phyloP scores from a whole-genome alignment of 495 filamentous ascomycete species.

The Cercophora newfieldiana region DNA sequence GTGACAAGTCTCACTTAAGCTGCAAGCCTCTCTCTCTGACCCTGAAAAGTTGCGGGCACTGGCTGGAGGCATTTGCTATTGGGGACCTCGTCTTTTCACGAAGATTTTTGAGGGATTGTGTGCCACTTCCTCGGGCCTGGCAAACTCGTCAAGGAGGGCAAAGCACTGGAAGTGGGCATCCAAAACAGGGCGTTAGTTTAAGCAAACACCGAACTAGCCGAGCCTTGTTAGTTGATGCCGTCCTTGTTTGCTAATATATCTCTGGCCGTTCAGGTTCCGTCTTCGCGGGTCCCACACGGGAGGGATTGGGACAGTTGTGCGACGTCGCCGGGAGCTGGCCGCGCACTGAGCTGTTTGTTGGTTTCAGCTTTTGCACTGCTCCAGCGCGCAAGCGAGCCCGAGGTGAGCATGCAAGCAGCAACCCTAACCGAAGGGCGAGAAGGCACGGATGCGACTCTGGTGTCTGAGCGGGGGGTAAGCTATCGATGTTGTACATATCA shows the following conservation, averaged over 20 bases:
- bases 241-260: constrained; percentile 5
- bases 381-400: constrained; percentile 3
- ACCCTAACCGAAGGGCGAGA: background rate
- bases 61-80: too few relatives aligned
- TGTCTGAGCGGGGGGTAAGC: background rate
- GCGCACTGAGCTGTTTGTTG: too few relatives aligned
- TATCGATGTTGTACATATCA: background rate
- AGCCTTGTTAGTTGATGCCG: background rate
- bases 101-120: too few relatives aligned
- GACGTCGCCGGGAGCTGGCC: background rate
- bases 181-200: background rate
- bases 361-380: constrained; percentile 2
- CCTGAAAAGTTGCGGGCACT: too few relatives aligned
- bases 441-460: background rate
- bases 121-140: too few relatives aligned
- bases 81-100: too few relatives aligned
- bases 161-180: too few relatives aligned
- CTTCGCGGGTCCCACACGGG: background rate
- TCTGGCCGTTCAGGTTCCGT: background rate
- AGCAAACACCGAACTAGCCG: background rate
- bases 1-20: too few relatives aligned
- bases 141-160: too few relatives aligned
- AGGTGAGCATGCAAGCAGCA: background rate
- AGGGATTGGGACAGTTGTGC: constrained; percentile 5
- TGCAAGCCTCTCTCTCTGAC: too few relatives aligned